Conservation (phyloP, 2,329 filamentous ascomycete species). For the Fusarium sp. region DNA sequence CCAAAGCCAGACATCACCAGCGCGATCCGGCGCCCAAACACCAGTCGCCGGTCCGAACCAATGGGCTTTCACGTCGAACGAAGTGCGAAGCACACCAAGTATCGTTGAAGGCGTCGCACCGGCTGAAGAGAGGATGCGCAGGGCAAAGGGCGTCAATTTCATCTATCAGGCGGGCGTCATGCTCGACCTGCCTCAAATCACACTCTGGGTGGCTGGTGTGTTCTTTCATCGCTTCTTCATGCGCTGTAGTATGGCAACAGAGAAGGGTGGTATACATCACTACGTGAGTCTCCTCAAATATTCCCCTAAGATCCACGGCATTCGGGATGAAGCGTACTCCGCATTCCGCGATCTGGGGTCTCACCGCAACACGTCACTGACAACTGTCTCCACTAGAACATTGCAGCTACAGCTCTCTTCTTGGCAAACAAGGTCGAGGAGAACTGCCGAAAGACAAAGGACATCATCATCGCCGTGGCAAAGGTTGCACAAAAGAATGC, state of each 20-base stretch:
- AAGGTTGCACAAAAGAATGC: slow-evolving; percentile 96
- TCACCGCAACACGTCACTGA: slow-evolving; percentile 30
- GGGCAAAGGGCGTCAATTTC: slow-evolving; percentile 96
- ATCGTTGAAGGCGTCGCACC: slow-evolving; percentile 85
- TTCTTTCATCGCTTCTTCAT: slow-evolving; percentile 98
- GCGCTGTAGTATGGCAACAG: slow-evolving; percentile 85
- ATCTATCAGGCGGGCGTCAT: slow-evolving; percentile 95
- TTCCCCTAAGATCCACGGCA: not conserved
- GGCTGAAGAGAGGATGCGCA: slow-evolving; percentile 83
- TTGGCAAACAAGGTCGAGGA: slow-evolving; percentile 98
- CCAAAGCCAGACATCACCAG: slow-evolving; percentile 61
- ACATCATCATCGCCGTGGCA: slow-evolving; percentile 93
- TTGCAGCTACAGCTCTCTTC: slow-evolving; percentile 92
- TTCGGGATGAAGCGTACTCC: slow-evolving; percentile 6
- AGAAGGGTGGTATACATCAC: slow-evolving; percentile 86
- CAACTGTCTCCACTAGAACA: slow-evolving; percentile 67
- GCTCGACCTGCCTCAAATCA: slow-evolving; percentile 92
- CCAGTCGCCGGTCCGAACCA: slow-evolving; percentile 68
- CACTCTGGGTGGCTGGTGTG: slow-evolving; percentile 90
- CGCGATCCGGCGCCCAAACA: slow-evolving; percentile 57
- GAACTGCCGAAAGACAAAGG: slow-evolving; percentile 95
- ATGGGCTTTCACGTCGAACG: slow-evolving; percentile 91
- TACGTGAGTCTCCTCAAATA: slow-evolving; percentile 74
- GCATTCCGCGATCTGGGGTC: not conserved
- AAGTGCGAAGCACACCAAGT: slow-evolving; percentile 86